A percentile compares a stretch with the other conserved stretches of the same genome.
phyloP scores from a whole-genome alignment of 2,329 filamentous ascomycete species.

The Fusarium subglutinans region DNA sequence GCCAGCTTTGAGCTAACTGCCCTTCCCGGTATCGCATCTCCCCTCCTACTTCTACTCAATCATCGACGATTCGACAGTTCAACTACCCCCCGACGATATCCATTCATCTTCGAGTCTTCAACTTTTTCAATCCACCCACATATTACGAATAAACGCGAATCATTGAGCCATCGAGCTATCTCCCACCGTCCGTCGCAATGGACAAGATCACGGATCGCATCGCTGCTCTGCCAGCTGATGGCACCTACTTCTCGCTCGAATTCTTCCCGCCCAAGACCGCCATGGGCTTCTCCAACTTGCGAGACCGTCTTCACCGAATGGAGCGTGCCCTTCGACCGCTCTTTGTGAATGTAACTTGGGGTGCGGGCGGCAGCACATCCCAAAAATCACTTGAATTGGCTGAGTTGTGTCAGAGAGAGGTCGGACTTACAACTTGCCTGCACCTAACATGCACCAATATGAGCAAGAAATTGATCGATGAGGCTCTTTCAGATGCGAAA shows the following conservation, averaged over 20 bases:
- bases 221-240: conserved; percentile 82
- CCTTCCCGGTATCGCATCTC: conserved; percentile 8
- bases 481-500: conserved; percentile 90
- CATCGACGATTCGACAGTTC: not conserved
- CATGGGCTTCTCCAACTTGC: conserved; percentile 94
- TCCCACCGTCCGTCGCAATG: conserved; percentile 55
- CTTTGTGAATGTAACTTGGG: conserved; percentile 98
- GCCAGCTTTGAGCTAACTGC: not conserved
- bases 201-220: conserved; percentile 97
- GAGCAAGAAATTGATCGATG: conserved; percentile 85
- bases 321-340: conserved; percentile 87
- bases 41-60: not conserved
- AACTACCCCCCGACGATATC: conserved; percentile 27
- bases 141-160: not conserved
- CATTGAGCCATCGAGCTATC: not conserved
- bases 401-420: conserved; percentile 91
- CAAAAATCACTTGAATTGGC: conserved; percentile 92
- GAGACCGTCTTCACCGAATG: conserved; percentile 94
- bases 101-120: not conserved
- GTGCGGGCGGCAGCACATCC: conserved; percentile 91
- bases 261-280: conserved; percentile 99
- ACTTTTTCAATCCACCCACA: not conserved
- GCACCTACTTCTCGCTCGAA: conserved; percentile 93
- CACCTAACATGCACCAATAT: conserved; percentile 99
- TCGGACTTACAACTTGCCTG: conserved; percentile 92